Evolutionary conservation across 1,284 basidiomycete genomes (phyloP), one percentile per base, ranked within the genome.

Genomic region (Cryptococcus deneoformans): DNA sequence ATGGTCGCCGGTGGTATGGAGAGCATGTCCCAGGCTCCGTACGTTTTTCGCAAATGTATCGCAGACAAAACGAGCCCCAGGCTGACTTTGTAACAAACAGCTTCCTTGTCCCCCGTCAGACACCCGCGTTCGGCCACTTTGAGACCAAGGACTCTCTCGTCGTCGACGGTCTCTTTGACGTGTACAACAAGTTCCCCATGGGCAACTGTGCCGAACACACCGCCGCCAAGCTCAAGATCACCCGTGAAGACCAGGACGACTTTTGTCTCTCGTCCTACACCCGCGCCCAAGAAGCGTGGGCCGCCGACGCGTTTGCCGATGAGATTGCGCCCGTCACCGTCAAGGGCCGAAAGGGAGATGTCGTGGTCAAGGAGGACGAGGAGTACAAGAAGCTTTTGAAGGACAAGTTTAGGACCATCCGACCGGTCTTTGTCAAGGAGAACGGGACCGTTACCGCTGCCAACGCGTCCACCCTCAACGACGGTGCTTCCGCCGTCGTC

Each of bases 1-100:
- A 88, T 97, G 61, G 88, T 88, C 44, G 94, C 93, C 52, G 96
- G 95, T 68, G 95, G 95, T 59, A 93, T 93, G 85, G 95, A 99
- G 82, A 92, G 87, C 79, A 99, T 99, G 95, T 93, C 90, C 71
- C 89, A 95, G 67, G 90, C 93, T 67, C 94, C 86, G 91, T 92
- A 77, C 73, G 87, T 83, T 12, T 54, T 37, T 24, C n/a, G n/a
- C n/a, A n/a, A n/a, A n/a, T n/a, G n/a, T n/a, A n/a, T n/a, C n/a
- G n/a, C n/a, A n/a, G n/a, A n/a, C n/a, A n/a, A n/a, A n/a, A n/a
- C n/a, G n/a, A n/a, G n/a, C n/a, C n/a, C n/a, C n/a, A n/a, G n/a
- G n/a, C n/a, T n/a, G n/a, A n/a, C n/a, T n/a, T n/a, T n/a, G n/a
- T n/a, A n/a, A n/a, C n/a, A n/a, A n/a, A n/a, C n/a, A 20, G 20